These are phyloP conservation scores for Lachnellula willkommii DNA, from an alignment of 2,329 filamentous ascomycete genomes.

Conservation along the genomic window DNA sequence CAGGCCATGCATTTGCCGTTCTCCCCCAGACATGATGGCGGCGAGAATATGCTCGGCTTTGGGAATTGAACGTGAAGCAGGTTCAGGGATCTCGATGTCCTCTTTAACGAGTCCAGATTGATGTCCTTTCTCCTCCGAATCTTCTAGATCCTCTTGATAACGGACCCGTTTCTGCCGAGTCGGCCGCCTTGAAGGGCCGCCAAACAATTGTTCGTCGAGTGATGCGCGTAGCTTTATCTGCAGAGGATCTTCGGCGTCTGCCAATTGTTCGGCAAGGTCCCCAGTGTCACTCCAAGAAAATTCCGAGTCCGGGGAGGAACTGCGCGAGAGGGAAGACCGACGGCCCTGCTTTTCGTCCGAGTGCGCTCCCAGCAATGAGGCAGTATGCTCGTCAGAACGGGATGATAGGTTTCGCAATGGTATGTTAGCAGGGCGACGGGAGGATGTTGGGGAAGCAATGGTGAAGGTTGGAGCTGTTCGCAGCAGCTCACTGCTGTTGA, in stretches of 20 bases:
- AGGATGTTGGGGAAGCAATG: slow-evolving; percentile 71
- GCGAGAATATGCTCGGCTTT: slow-evolving; percentile 67
- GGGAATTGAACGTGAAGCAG: slow-evolving; percentile 57
- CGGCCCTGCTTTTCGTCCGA: slow-evolving; percentile 37
- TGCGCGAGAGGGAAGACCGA: slow-evolving; percentile 43
- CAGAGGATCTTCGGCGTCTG: slow-evolving; percentile 76
- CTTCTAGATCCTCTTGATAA: slow-evolving; percentile 47
- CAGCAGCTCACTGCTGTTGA: slow-evolving; percentile 56
- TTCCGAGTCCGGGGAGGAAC: slow-evolving; percentile 57
- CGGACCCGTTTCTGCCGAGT: slow-evolving; percentile 59
- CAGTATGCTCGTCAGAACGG: slow-evolving; percentile 34
- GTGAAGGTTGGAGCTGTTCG: slow-evolving; percentile 54
- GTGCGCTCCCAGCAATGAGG: slow-evolving; percentile 43
- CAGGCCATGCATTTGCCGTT: slow-evolving; percentile 76
- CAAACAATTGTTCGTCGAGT: slow-evolving; percentile 56
- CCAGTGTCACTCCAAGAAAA: slow-evolving; percentile 93
- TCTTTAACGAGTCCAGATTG: slow-evolving; percentile 53
- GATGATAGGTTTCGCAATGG: slow-evolving; percentile 69
- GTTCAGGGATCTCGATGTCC: slow-evolving; percentile 75
- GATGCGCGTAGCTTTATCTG: slow-evolving; percentile 63
- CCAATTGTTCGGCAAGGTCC: slow-evolving; percentile 88
- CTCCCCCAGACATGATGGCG: slow-evolving; percentile 78
- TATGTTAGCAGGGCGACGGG: slow-evolving; percentile 75
- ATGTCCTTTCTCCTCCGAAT: slow-evolving; percentile 39
- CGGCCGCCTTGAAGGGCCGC: slow-evolving; percentile 43